Evolutionary conservation across 306 rosid genomes (phyloP).

Genomic region (Trifolium dubium): DNA sequence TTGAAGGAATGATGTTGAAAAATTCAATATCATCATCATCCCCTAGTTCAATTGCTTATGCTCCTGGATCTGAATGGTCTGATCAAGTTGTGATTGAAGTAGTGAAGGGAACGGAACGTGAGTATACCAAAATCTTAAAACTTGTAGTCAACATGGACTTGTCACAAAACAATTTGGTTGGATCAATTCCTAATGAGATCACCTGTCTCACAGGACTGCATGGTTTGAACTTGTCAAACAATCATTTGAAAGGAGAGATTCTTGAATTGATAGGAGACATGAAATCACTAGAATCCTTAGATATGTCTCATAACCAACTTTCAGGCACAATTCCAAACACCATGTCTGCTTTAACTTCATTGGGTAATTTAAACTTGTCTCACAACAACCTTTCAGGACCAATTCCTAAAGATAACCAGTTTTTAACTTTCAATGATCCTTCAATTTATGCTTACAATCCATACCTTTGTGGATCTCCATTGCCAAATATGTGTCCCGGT

Average conservation of each 20-base stretch:
- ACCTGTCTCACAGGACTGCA: slow-evolving; percentile 6
- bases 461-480: slow-evolving; percentile 38
- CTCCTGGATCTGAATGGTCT: not conserved
- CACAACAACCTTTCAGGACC: slow-evolving; percentile 37
- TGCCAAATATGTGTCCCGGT: not conserved
- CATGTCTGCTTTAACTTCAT: slow-evolving; percentile 17
- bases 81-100: not conserved
- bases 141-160: slow-evolving; percentile 29
- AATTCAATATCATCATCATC: no score
- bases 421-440: slow-evolving; percentile 4
- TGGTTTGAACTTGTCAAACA: slow-evolving; percentile 22
- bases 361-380: slow-evolving; percentile 24
- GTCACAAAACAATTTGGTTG: slow-evolving; percentile 32
- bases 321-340: slow-evolving; percentile 37
- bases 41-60: no score
- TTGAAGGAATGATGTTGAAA: not conserved
- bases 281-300: slow-evolving; percentile 37
- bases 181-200: slow-evolving; percentile 18
- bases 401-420: slow-evolving; percentile 17
- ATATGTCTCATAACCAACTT: slow-evolving; percentile 34
- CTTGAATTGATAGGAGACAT: slow-evolving; percentile 11
- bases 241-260: slow-evolving; percentile 33
- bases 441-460: slow-evolving; percentile 28
- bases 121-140: slow-evolving; percentile 10
- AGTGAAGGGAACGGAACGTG: slow-evolving; percentile 22